Evolutionary conservation across 2,329 filamentous ascomycete genomes (phyloP).

Genomic region (Elsinoe australis): DNA sequence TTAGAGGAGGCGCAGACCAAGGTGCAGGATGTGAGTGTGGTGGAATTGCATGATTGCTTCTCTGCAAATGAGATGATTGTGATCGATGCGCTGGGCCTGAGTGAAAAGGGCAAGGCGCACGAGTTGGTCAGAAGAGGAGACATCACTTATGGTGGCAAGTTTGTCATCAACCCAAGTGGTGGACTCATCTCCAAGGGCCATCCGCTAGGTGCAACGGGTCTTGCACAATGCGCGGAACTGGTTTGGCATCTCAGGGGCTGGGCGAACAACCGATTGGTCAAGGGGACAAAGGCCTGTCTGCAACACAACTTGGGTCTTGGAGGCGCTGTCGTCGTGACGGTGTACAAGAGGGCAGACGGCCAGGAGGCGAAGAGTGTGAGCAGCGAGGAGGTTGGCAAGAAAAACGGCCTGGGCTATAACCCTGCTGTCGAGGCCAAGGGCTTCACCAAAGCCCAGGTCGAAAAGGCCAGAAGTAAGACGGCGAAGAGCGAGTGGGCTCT

Average conservation of each 20-base stretch:
- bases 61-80: slow-evolving; percentile 88
- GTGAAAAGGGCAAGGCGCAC: slow-evolving; percentile 74
- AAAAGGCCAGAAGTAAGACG: slow-evolving; percentile 62
- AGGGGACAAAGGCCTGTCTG: slow-evolving; percentile 62
- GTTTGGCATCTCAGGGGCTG: slow-evolving; percentile 93
- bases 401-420: slow-evolving; percentile 75
- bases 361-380: slow-evolving; percentile 53
- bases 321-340: slow-evolving; percentile 81
- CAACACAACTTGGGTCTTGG: slow-evolving; percentile 93
- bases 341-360: slow-evolving; percentile 80
- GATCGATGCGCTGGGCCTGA: slow-evolving; percentile 76
- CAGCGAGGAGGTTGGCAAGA: slow-evolving; percentile 56
- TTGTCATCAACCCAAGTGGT: slow-evolving; percentile 86
- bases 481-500: slow-evolving; percentile 63
- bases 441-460: slow-evolving; percentile 70
- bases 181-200: slow-evolving; percentile 95
- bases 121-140: slow-evolving; percentile 80
- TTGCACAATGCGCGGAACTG: slow-evolving; percentile 90
- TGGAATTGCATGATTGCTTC: slow-evolving; percentile 96
- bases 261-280: slow-evolving; percentile 78
- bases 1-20: slow-evolving; percentile 62
- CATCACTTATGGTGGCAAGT: slow-evolving; percentile 79
- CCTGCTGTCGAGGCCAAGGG: slow-evolving; percentile 83
- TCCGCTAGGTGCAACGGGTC: slow-evolving; percentile 85
- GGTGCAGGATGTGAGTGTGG: slow-evolving; percentile 66